Conservation (phyloP, 2,329 filamentous ascomycete species). For the Pestalotiopsis sp. region DNA sequence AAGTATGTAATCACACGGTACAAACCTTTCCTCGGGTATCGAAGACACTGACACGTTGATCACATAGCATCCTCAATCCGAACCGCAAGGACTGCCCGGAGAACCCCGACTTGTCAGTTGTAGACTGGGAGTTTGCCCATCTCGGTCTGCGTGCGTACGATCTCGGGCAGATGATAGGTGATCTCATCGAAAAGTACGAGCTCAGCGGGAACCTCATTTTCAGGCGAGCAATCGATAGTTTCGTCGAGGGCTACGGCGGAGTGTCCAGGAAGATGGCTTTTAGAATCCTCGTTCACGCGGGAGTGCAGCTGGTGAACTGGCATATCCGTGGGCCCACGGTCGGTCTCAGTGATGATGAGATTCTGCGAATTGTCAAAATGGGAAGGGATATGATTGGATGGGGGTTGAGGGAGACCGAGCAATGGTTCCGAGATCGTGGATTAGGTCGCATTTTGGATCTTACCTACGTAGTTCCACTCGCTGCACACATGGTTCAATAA, state of each 20-base stretch:
- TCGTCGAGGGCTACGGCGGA: conserved; percentile 37
- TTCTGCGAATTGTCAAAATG: not conserved
- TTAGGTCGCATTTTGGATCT: not conserved
- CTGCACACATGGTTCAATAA: too few relatives aligned
- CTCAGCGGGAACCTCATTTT: conserved; percentile 34
- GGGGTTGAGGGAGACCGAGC: not conserved
- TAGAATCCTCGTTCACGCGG: conserved; percentile 40
- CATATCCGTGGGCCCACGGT: conserved; percentile 18
- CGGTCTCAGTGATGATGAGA: not conserved
- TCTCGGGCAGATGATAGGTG: conserved; percentile 43
- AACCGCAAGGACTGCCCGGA: not conserved
- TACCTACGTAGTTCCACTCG: not conserved
- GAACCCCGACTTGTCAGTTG: conserved; percentile 32
- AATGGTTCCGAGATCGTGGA: not conserved
- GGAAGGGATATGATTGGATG: not conserved
- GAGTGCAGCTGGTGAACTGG: conserved; percentile 39
- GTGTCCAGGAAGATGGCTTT: conserved; percentile 39
- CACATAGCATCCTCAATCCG: not conserved
- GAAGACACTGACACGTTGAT: too few relatives aligned
- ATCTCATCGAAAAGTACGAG: conserved; percentile 40
- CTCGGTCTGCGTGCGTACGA: conserved; percentile 40
- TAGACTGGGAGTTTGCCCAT: conserved; percentile 46
- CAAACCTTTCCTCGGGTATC: too few relatives aligned
- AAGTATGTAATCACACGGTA: conserved; percentile 34
- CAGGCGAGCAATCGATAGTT: conserved; percentile 33